Evolutionary conservation across 106 monocot species (phyloP), one percentile per base, ranked within the genome.

Genomic region (Dendrobium nobile): DNA sequence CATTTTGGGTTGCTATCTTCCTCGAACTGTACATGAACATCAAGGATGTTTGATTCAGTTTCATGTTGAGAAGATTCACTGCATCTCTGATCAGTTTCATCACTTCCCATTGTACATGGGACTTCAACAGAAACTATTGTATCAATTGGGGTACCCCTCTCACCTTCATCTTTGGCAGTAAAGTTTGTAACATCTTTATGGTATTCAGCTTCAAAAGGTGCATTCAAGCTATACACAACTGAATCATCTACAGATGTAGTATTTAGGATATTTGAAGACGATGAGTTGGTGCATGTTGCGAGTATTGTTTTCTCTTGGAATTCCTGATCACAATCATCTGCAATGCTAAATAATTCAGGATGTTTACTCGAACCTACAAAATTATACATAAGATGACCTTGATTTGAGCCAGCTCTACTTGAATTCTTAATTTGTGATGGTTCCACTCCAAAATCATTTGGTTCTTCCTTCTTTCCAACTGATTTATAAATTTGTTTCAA

Each of bases 11-110:
- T 77, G 61, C 41, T 59, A 79, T 79, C 77, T 41, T 54, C 54
- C 67, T 73, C 75, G 45, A 31, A 31, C 41, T 27, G 68, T 42
- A 90, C 93, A 87, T 93, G 89, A 56, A 96, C 87, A 82, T 96
- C 91, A 80, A 83, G 81, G 41, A 89, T 67, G 20, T 18, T 80
- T 16, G 77, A 80, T 67, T 89, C 86, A 41, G 72, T 43, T 67
- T 80, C 86, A 55, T 68, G n/a, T 45, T 76, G 40, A 84, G 82
- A 78, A 78, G 77, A 73, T 64, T 79, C 76, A 42, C 27, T 80
- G 11, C 48, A 37, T 48, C 48, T 76, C 20, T 76, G 47, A 51
- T 76, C 76, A 76, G 48, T 4, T 51, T 48, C 76, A 47, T 75
- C 45, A 47, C 75, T 45, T 20, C 45, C 22, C 6, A 75, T 22